Evolutionary conservation across 2,329 filamentous ascomycete genomes (phyloP).

Genomic region (Talaromyces sp.): DNA sequence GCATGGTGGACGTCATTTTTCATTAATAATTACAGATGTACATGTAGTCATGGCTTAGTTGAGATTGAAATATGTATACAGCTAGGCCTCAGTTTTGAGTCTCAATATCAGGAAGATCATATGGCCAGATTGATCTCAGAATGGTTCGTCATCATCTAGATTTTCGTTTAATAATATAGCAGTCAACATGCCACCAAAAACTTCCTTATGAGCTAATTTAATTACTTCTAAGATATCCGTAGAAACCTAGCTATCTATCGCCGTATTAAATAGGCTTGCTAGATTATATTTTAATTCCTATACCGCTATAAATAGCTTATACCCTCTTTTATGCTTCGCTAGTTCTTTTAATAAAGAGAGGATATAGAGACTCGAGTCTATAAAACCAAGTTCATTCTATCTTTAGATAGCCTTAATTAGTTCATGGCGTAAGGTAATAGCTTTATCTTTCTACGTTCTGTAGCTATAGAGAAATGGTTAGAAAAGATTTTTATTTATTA

Average conservation of each 20-base stretch:
- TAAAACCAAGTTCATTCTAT: conserved; percentile 37
- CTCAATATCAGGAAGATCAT: conserved; percentile 13
- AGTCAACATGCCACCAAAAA: conserved; percentile 27
- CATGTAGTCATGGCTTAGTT: too few species aligned
- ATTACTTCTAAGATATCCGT: conserved; percentile 28
- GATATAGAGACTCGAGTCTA: conserved; percentile 26
- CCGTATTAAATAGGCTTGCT: conserved; percentile 25
- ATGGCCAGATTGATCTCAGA: conserved; percentile 33
- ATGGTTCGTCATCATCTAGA: conserved; percentile 28
- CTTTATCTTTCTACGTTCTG: conserved; percentile 38
- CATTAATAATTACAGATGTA: too few species aligned
- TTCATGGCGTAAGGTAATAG: conserved; percentile 34
- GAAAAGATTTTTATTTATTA: conserved; percentile 32
- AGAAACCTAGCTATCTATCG: conserved; percentile 34
- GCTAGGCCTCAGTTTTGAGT: too few species aligned
- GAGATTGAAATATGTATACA: too few species aligned
- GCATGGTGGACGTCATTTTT: too few species aligned
- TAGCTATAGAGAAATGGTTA: conserved; percentile 37
- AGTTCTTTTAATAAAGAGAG: conserved; percentile 22
- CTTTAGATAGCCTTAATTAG: conserved; percentile 33
- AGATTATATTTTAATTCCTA: conserved; percentile 25
- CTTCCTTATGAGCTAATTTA: conserved; percentile 22
- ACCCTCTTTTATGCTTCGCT: conserved; percentile 24
- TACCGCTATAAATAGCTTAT: conserved; percentile 27
- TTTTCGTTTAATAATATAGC: conserved; percentile 25